Evolutionary conservation across 2,329 filamentous ascomycete genomes (phyloP), one percentile per base, ranked within the genome.

Genomic region (Alternaria rosae): DNA sequence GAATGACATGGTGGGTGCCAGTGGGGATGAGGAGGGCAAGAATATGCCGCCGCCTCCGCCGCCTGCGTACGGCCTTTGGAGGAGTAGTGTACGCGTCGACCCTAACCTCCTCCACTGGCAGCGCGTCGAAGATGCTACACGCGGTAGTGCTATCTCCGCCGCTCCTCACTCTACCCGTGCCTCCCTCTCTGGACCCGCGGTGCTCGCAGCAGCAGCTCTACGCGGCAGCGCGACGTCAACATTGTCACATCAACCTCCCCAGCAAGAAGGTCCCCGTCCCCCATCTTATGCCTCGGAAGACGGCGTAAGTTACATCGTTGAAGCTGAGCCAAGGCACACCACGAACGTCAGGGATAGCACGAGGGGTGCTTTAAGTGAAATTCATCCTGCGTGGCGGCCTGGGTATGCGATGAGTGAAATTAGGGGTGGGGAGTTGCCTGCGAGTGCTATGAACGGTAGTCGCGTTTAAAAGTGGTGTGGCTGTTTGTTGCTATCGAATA

Each of bases 41-140:
- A 57, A 74, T 17, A 59, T 65, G 9, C 54, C 70, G 9, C 63
- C 69, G 4, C 68, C 66, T 1, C 75, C 85, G 9, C 93, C 94
- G 5, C 93, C 94, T 0, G 92, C 92, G 3, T 97, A 97, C 75
- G 93, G 93, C 0, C 82, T 93, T 1, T 96, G 92, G 92, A 85
- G 92, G 54, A 89, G 90, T 77, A 94, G 91, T 72, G 92, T 95
- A 0, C 86, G 92, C 50, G 90, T 93, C 30, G 91, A 97, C 71
- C 93, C 93, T 1, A 88, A 94, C 72, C 84, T 92, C 13, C 84
- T 97, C 25, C 93, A 91, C 76, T 96, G 92, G 92, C 89, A 91
- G 77, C 87, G 90, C 38, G 91, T 76, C 10, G 72, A 76, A 1
- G 56, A 53, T 11, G 32, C 35, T 4, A 30, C 45, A 30, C 30